Percentiles rank a stretch among this genome's conserved stretches.
Conservation (phyloP, 2,329 filamentous ascomycete species). For the Colletotrichum salicis region DNA sequence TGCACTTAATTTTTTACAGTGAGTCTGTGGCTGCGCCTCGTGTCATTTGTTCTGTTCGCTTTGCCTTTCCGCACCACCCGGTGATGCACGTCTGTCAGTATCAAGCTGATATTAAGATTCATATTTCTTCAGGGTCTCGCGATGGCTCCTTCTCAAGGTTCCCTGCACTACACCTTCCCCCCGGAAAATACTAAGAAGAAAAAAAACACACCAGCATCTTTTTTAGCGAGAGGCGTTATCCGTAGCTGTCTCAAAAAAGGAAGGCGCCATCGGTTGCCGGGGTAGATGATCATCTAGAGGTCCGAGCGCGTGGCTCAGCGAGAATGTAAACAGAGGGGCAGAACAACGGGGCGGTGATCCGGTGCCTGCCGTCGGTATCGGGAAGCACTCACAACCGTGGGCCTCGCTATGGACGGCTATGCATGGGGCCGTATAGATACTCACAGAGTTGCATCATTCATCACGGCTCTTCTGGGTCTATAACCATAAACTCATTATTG, state of each 20-base stretch:
- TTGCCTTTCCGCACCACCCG: neutral
- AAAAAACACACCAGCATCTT: neutral
- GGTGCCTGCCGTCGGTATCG: neutral
- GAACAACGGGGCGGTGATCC: neutral
- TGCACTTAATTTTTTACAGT: neutral
- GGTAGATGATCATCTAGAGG: neutral
- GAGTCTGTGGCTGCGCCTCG: neutral
- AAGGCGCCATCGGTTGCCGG: conserved; percentile 4
- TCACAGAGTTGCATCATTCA: too few relatives aligned
- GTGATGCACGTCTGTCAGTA: neutral
- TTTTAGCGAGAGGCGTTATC: neutral
- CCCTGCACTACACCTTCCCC: neutral
- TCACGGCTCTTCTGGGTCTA: too few relatives aligned
- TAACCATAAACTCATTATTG: neutral
- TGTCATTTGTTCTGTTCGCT: neutral
- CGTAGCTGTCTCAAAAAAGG: neutral
- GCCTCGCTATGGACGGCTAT: too few relatives aligned
- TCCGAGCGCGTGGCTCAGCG: neutral
- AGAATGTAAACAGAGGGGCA: conserved; percentile 14
- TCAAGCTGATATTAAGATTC: neutral
- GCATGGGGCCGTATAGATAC: too few relatives aligned
- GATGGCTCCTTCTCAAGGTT: neutral
- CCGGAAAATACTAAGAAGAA: neutral
- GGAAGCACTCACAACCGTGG: neutral
- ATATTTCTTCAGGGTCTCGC: neutral